Evolutionary conservation across 257 asterid species (phyloP).

Genomic region (Avicennia marina): DNA sequence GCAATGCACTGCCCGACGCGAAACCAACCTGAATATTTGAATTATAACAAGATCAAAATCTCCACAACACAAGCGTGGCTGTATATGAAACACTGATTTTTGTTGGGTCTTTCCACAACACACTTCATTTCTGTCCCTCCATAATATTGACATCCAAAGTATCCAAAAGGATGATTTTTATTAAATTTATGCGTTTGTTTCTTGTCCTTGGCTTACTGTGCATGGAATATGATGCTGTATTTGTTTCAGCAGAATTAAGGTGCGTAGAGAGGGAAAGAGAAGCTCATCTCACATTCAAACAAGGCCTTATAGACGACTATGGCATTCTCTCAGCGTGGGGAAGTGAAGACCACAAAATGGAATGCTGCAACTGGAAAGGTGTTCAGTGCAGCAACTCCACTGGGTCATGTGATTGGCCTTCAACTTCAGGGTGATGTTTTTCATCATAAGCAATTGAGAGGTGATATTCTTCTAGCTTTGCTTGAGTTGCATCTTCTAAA

Average conservation of each 20-base stretch:
- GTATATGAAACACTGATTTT: too few relatives aligned
- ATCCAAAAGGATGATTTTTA: too few relatives aligned
- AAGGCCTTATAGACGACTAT: background rate
- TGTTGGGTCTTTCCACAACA: too few relatives aligned
- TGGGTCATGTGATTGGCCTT: background rate
- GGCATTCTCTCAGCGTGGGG: background rate
- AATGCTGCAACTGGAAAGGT: background rate
- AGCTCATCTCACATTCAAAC: background rate
- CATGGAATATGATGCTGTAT: background rate
- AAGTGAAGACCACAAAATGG: background rate
- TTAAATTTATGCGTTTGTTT: too few relatives aligned
- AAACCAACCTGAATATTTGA: too few relatives aligned
- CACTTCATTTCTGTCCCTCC: too few relatives aligned
- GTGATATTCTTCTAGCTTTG: too few relatives aligned
- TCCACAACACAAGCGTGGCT: too few relatives aligned
- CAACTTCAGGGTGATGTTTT: background rate
- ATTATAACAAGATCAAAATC: too few relatives aligned
- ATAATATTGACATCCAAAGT: too few relatives aligned
- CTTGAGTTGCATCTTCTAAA: slow-evolving; percentile 3
- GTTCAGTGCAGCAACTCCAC: background rate
- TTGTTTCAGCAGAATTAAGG: background rate
- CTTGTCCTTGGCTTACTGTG: background rate
- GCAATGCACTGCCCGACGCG: too few relatives aligned
- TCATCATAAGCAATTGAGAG: too few relatives aligned
- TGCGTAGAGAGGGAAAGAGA: background rate